phyloP scores from a whole-genome alignment of 257 asterid genomes.

The Capsicum rhomboideum region DNA sequence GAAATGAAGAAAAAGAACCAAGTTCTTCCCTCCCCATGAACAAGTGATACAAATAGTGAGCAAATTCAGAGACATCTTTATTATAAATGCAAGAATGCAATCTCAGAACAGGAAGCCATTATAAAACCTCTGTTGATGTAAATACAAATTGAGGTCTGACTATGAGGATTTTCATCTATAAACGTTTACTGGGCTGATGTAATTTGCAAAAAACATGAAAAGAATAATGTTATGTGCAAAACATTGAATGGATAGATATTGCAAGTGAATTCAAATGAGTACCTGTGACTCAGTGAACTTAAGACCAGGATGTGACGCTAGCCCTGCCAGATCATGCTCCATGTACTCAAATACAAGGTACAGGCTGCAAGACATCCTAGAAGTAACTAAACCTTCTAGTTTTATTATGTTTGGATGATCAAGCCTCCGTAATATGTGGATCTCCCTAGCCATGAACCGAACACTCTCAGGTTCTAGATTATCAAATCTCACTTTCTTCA shows the following conservation, averaged over 20 bases:
- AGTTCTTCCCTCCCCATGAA: background rate
- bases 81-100: background rate
- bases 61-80: background rate
- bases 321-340: slow-evolving; percentile 97
- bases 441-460: slow-evolving; percentile 97
- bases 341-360: slow-evolving; percentile 92
- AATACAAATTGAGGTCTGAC: background rate
- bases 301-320: slow-evolving; percentile 76
- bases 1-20: background rate
- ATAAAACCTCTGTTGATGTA: background rate
- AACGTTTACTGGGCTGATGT: background rate
- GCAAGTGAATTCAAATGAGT: background rate
- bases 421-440: slow-evolving; percentile 77
- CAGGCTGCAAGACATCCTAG: slow-evolving; percentile 93
- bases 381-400: slow-evolving; percentile 89
- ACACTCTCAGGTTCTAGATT: slow-evolving; percentile 95
- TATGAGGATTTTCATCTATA: background rate
- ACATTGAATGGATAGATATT: background rate
- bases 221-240: background rate
- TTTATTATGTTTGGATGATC: slow-evolving; percentile 86
- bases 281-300: slow-evolving; percentile 93
- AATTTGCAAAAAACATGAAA: background rate
- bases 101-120: background rate
- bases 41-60: background rate
- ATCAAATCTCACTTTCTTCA: slow-evolving; percentile 94